These are phyloP conservation scores for Kuraishia borneana DNA, from an alignment of 805 yeast genomes.

Conservation along the genomic window DNA sequence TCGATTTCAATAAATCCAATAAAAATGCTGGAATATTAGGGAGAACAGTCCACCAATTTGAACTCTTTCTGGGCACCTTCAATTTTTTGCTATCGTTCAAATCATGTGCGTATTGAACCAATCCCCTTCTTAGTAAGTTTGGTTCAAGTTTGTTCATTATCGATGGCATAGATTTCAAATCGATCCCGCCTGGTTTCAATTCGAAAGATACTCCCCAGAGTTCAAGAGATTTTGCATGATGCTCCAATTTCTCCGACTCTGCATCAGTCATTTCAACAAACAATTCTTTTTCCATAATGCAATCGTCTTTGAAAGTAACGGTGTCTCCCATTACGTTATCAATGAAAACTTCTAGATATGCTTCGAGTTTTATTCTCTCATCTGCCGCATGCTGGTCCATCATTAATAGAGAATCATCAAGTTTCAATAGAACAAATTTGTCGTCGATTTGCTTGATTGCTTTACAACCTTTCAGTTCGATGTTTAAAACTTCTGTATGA, in stretches of 20 bases:
- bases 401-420: conserved; percentile 20
- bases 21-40: conserved; percentile 39
- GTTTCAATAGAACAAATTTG: conserved; percentile 47
- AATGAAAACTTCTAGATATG: conserved; percentile 26
- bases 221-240: conserved; percentile 16
- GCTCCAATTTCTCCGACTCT: conserved; percentile 21
- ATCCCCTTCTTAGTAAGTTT: conserved; percentile 20
- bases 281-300: conserved; percentile 6
- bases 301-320: conserved; percentile 5
- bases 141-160: conserved; percentile 8
- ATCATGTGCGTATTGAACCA: conserved; percentile 35
- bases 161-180: background rate
- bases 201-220: conserved; percentile 32
- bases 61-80: background rate
- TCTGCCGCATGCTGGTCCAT: conserved; percentile 84
- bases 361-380: conserved; percentile 60
- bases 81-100: conserved; percentile 21
- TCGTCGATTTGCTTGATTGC: conserved; percentile 50
- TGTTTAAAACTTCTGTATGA: conserved; percentile 9
- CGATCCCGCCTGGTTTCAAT: too few species aligned
- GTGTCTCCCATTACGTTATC: conserved; percentile 1
- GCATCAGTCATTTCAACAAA: conserved; percentile 12
- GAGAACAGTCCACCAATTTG: conserved; percentile 25
- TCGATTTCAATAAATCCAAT: conserved; percentile 39
- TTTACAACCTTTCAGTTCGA: conserved; percentile 10